Conservation (phyloP, 495 filamentous ascomycete species). For the Trichoderma gamsii region DNA sequence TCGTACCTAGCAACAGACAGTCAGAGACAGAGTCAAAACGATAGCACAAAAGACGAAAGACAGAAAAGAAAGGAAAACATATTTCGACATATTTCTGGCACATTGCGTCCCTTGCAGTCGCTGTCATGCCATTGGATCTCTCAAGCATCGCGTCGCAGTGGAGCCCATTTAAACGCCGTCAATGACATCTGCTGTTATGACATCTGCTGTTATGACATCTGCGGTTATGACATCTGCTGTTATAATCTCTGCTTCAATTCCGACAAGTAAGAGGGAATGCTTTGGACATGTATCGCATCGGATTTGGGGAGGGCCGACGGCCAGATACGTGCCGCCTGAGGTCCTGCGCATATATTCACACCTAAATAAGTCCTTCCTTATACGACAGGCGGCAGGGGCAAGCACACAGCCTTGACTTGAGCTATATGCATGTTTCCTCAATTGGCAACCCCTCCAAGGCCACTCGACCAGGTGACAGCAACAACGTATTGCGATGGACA, state of each 20-base stretch:
- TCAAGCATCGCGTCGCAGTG: conserved; percentile 4
- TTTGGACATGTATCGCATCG: background rate
- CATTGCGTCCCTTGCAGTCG: conserved; percentile 9
- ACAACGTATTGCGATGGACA: conserved; percentile 4
- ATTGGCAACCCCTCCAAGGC: background rate
- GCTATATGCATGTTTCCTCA: conserved; percentile 2
- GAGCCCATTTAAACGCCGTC: background rate
- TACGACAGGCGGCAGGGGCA: background rate
- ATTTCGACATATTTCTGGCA: conserved; percentile 15
- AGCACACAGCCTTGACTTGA: background rate
- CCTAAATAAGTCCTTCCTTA: background rate
- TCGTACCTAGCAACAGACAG: conserved; percentile 39
- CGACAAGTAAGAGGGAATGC: conserved; percentile 4
- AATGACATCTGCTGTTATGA: background rate
- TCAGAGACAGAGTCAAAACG: conserved; percentile 31
- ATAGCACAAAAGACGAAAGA: conserved; percentile 36
- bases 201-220: no score
- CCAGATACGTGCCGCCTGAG: background rate
- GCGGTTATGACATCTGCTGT: conserved; percentile 2
- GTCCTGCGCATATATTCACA: background rate
- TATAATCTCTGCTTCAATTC: background rate
- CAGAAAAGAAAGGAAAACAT: conserved; percentile 17
- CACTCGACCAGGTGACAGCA: background rate
- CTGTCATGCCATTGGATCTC: conserved; percentile 11
- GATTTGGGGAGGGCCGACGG: background rate